Evolutionary conservation across 1,284 basidiomycete species (phyloP).

Genomic region (Boletus semigastroideus): DNA sequence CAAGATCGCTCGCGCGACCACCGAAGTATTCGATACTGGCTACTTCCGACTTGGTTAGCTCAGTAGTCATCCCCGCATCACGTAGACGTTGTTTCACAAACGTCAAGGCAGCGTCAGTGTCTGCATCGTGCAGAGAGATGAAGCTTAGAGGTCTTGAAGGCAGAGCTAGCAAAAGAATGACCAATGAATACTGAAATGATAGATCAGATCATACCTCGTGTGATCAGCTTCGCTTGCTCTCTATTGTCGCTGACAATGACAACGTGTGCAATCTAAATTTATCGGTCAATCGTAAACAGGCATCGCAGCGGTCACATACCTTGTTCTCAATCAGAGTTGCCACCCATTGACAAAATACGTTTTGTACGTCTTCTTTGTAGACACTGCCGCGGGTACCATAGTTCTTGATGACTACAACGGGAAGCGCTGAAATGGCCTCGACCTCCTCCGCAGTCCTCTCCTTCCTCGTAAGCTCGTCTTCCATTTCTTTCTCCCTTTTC

Average conservation of each 20-base stretch:
- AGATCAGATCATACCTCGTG: constrained; percentile 55
- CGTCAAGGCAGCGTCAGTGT: constrained; percentile 73
- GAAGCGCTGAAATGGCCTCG: constrained; percentile 62
- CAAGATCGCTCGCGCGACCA: constrained; percentile 85
- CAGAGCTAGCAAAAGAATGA: constrained; percentile 52
- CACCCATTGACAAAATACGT: constrained; percentile 84
- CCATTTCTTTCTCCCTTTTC: constrained; percentile 23
- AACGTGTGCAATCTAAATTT: constrained; percentile 78
- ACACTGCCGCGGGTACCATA: constrained; percentile 66
- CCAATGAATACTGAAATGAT: not conserved
- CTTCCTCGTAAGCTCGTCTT: constrained; percentile 32
- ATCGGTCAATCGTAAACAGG: not conserved
- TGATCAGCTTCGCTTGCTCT: constrained; percentile 81
- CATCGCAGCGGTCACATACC: constrained; percentile 37
- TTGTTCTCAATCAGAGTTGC: constrained; percentile 79
- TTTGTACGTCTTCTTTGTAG: constrained; percentile 72
- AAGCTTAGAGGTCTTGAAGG: constrained; percentile 83
- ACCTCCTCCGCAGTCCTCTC: constrained; percentile 41
- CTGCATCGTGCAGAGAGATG: constrained; percentile 84
- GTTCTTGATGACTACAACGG: constrained; percentile 84
- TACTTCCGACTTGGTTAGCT: constrained; percentile 53
- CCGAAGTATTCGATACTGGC: constrained; percentile 72
- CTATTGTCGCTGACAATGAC: constrained; percentile 90
- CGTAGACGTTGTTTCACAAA: constrained; percentile 82
- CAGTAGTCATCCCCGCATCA: constrained; percentile 53